These are phyloP conservation scores for Pythium aquatile DNA, from an alignment of 352 stramenopile species.

Conservation along the genomic window DNA sequence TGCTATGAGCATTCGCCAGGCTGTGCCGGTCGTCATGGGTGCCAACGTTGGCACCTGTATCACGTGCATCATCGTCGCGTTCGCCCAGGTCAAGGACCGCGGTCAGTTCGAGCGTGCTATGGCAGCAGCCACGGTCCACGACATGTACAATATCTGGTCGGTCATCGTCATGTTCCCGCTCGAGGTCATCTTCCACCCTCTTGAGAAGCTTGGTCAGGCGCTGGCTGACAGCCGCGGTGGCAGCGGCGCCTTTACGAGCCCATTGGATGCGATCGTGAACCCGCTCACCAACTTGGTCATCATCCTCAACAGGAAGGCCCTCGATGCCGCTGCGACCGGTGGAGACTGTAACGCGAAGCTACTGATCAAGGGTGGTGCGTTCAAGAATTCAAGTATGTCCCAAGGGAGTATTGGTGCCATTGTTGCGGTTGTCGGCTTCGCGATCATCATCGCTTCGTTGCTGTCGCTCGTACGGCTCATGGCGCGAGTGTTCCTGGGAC, in stretches of 20 bases:
- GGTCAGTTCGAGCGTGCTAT: conserved; percentile 38
- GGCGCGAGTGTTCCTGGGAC: conserved; percentile 41
- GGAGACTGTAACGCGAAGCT: not conserved
- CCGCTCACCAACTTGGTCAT: conserved; percentile 18
- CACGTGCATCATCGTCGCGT: conserved; percentile 74
- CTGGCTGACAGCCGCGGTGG: conserved; percentile 4
- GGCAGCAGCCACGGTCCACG: conserved; percentile 24
- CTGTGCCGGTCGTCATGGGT: conserved; percentile 81
- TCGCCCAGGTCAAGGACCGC: conserved; percentile 63
- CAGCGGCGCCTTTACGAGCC: conserved; percentile 18
- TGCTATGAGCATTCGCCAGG: conserved; percentile 46
- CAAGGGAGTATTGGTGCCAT: conserved; percentile 20
- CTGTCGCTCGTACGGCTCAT: conserved; percentile 31
- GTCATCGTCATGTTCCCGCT: conserved; percentile 45
- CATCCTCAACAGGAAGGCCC: conserved; percentile 13
- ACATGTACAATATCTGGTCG: conserved; percentile 71
- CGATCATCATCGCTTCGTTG: conserved; percentile 22
- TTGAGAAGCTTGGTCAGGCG: conserved; percentile 32
- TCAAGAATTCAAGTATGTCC: conserved; percentile 16
- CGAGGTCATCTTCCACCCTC: conserved; percentile 34
- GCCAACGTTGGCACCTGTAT: conserved; percentile 78
- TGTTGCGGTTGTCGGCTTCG: conserved; percentile 20
- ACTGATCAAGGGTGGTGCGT: conserved; percentile 14
- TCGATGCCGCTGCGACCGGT: conserved; percentile 9
- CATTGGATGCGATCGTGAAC: conserved; percentile 20